Conservation (phyloP, 768 basidiomycete species). For the Goffeauzyma gilvescens region DNA sequence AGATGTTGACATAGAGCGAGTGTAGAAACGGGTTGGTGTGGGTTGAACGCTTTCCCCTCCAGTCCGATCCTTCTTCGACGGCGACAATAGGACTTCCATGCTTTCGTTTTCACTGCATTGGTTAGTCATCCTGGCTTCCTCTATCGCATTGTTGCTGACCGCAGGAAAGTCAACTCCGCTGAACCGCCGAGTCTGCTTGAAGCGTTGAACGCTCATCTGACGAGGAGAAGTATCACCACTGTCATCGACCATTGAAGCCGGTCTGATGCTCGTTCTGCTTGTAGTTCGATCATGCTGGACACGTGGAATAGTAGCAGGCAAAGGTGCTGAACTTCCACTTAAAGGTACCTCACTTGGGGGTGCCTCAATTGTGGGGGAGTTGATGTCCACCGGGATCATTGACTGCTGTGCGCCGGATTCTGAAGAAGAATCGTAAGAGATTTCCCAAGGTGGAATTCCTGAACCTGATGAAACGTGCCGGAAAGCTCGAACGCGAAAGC, state of each 20-base stretch:
- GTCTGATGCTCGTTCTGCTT: too few relatives aligned
- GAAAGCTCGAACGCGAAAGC: constrained; percentile 5
- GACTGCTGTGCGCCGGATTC: background rate
- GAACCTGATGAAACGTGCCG: constrained; percentile 9
- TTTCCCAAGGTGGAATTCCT: constrained; percentile 3
- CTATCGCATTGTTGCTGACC: too few relatives aligned
- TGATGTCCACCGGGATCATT: background rate
- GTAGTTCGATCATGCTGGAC: too few relatives aligned
- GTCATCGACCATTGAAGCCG: too few relatives aligned
- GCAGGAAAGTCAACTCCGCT: too few relatives aligned
- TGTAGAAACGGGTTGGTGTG: too few relatives aligned
- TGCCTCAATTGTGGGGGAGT: constrained; percentile 2
- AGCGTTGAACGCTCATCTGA: constrained; percentile 10
- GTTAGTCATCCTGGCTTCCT: too few relatives aligned
- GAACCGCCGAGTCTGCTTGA: constrained; percentile 9
- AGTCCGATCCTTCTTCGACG: background rate
- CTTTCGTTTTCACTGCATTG: constrained; percentile 1
- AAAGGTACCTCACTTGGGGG: background rate
- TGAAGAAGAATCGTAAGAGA: constrained; percentile 2
- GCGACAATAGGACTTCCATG: constrained; percentile 4
- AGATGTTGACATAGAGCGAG: too few relatives aligned
- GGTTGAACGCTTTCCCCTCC: background rate
- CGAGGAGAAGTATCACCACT: constrained; percentile 1
- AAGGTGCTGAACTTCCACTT: too few relatives aligned
- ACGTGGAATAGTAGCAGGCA: too few relatives aligned